Evolutionary conservation across 176 grass and related monocot genomes (phyloP).

Genomic region (Carex pumila): DNA sequence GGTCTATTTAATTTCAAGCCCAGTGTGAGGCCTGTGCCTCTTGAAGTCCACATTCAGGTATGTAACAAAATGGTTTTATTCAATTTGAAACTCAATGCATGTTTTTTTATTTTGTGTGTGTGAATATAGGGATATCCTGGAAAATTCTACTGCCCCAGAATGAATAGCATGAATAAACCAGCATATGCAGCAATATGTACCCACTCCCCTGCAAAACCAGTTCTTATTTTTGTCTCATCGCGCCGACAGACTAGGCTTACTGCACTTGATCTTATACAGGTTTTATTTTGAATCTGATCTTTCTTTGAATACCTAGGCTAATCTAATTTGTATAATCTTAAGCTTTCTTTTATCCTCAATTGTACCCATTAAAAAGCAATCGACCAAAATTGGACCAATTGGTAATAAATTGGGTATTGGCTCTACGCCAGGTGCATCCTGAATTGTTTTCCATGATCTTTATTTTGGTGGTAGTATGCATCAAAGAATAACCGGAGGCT

Average conservation of each 20-base stretch:
- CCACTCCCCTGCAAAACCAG: constrained; percentile 90
- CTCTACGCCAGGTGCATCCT: background rate
- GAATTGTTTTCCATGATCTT: background rate
- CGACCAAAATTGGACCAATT: background rate
- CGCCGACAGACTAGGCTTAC: constrained; percentile 96
- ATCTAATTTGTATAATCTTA: background rate
- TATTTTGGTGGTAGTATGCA: no score
- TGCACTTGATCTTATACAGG: constrained; percentile 98
- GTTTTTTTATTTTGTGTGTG: constrained; percentile 21
- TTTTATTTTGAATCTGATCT: constrained; percentile 31
- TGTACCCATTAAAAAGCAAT: background rate
- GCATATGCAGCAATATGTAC: constrained; percentile 97
- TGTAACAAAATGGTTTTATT: constrained; percentile 21
- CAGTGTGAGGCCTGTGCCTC: constrained; percentile 89
- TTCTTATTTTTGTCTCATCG: constrained; percentile 99
- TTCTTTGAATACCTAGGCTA: background rate
- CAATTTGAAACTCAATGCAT: constrained; percentile 14
- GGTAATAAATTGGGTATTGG: background rate
- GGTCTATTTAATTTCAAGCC: constrained; percentile 99
- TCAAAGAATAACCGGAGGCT: no score
- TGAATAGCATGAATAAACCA: constrained; percentile 99
- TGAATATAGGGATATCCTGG: constrained; percentile 87
- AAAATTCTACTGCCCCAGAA: constrained; percentile 98
- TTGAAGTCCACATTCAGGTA: constrained; percentile 99
- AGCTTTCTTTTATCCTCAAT: background rate